These are phyloP conservation scores for Ogataea salicorniae DNA, from an alignment of 805 yeast genomes.

Conservation along the genomic window DNA sequence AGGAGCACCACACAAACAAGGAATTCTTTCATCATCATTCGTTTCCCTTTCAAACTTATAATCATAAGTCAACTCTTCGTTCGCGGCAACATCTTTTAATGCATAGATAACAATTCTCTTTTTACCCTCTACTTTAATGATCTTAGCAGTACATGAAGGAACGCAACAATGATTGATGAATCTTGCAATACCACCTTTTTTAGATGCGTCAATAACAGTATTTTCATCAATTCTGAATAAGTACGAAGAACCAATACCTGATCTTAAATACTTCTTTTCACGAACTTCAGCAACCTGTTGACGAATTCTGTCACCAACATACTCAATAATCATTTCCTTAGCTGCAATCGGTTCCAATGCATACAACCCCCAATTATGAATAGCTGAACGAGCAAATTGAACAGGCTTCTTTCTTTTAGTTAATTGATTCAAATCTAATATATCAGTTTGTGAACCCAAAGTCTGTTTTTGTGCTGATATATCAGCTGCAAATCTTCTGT, in stretches of 20 bases:
- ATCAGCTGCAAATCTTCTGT: slow-evolving; percentile 85
- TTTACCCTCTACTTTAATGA: slow-evolving; percentile 89
- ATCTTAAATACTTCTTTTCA: slow-evolving; percentile 75
- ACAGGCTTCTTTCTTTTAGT: slow-evolving; percentile 90
- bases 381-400: slow-evolving; percentile 93
- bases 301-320: slow-evolving; percentile 91
- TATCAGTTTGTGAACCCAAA: slow-evolving; percentile 76
- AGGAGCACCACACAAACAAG: slow-evolving; percentile 93
- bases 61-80: slow-evolving; percentile 92
- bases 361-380: slow-evolving; percentile 97
- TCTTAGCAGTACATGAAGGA: slow-evolving; percentile 96
- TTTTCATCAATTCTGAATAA: slow-evolving; percentile 89
- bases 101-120: slow-evolving; percentile 95
- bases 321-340: slow-evolving; percentile 95
- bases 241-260: slow-evolving; percentile 95
- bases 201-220: slow-evolving; percentile 95
- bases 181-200: slow-evolving; percentile 94
- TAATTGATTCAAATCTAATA: slow-evolving; percentile 77
- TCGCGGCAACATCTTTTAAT: slow-evolving; percentile 75
- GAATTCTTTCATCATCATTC: slow-evolving; percentile 79
- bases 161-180: slow-evolving; percentile 96
- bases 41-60: slow-evolving; percentile 91
- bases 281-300: slow-evolving; percentile 93
- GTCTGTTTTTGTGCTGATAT: slow-evolving; percentile 74
- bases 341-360: slow-evolving; percentile 96